Evolutionary conservation across 257 asterid genomes (phyloP).

Genomic region (Paraleonurus japonicus): DNA sequence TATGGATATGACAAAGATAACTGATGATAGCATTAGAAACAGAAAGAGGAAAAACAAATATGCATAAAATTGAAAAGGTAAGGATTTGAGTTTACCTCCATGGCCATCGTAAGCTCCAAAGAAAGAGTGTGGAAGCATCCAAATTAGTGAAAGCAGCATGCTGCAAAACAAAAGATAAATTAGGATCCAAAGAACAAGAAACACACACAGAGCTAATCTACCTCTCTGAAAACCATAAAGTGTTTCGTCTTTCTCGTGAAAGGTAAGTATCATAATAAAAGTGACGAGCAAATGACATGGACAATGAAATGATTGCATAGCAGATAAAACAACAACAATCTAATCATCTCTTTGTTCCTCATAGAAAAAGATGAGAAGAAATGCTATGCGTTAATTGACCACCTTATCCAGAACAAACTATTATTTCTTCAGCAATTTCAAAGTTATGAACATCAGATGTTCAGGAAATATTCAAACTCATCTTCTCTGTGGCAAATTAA

Average conservation of each 20-base stretch:
- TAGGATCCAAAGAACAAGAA: not conserved
- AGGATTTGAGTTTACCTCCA: slow-evolving; percentile 69
- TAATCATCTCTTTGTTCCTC: slow-evolving; percentile 15
- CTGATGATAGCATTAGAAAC: not conserved
- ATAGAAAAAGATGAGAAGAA: slow-evolving; percentile 8
- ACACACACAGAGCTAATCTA: not conserved
- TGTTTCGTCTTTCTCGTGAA: slow-evolving; percentile 11
- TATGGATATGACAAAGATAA: not conserved
- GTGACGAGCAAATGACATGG: slow-evolving; percentile 17
- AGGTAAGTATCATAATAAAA: slow-evolving; percentile 3
- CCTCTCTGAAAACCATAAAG: slow-evolving; percentile 13
- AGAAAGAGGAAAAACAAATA: not conserved
- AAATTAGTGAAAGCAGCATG: slow-evolving; percentile 84
- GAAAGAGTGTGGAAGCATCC: slow-evolving; percentile 77
- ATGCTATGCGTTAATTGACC: slow-evolving; percentile 3
- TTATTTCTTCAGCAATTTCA: slow-evolving; percentile 17
- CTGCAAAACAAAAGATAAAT: slow-evolving; percentile 36
- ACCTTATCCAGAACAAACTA: not conserved
- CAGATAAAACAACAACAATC: slow-evolving; percentile 13
- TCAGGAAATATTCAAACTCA: slow-evolving; percentile 3
- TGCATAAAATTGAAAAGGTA: slow-evolving; percentile 14
- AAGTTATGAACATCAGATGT: slow-evolving; percentile 6
- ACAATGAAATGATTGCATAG: slow-evolving; percentile 17
- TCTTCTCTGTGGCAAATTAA: not conserved
- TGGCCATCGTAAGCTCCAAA: slow-evolving; percentile 99